Evolutionary conservation across 768 basidiomycete species (phyloP).

Genomic region (Lentinula aciculospora): DNA sequence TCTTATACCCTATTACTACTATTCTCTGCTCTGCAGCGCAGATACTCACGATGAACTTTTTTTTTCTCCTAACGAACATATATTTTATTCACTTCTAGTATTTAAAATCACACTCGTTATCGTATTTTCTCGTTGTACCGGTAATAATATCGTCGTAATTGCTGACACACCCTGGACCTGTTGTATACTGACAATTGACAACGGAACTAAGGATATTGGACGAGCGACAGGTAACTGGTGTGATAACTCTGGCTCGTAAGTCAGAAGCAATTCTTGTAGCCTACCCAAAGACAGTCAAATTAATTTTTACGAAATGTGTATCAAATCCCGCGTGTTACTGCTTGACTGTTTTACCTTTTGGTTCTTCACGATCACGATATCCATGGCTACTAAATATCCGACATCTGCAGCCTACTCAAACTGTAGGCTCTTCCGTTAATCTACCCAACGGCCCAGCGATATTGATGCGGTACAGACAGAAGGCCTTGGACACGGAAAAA

Average conservation of each 20-base stretch:
- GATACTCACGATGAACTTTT: background rate
- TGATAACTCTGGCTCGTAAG: no score
- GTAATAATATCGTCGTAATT: background rate
- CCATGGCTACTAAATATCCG: background rate
- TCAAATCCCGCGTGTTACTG: no score
- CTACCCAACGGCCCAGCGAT: background rate
- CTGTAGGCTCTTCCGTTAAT: background rate
- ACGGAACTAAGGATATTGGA: no score
- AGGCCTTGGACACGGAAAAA: background rate
- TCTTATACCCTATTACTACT: background rate
- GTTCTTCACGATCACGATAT: no score
- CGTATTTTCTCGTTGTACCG: background rate
- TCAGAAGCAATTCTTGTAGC: no score
- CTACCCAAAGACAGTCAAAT: no score
- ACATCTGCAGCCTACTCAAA: background rate
- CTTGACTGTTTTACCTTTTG: no score
- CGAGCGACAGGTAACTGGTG: no score
- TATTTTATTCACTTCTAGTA: conserved; percentile 2
- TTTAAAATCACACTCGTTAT: background rate
- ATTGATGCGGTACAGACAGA: background rate
- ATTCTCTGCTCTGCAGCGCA: background rate
- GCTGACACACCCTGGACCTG: no score
- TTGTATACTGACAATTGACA: no score
- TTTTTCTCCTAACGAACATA: background rate
- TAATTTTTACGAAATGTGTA: no score